Conservation (phyloP, 2,329 filamentous ascomycete genomes). For the Aureobasidium uvarum region DNA sequence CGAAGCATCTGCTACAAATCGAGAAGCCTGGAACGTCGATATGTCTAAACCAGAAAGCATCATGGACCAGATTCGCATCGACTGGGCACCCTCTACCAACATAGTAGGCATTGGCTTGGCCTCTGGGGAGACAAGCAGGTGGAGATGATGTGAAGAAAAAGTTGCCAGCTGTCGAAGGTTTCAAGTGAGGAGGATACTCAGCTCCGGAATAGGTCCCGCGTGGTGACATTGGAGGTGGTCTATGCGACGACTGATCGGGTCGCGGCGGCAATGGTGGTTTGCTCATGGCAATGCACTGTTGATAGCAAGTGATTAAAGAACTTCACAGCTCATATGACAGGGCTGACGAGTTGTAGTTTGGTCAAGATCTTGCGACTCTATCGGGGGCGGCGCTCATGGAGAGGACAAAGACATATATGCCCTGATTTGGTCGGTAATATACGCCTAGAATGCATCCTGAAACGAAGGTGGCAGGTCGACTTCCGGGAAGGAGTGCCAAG, state of each 20-base stretch:
- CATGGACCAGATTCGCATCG: not conserved
- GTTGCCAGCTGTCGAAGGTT: not conserved
- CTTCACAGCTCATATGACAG: too few relatives aligned
- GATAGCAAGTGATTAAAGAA: too few relatives aligned
- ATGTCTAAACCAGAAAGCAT: slow-evolving; percentile 10
- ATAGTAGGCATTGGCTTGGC: too few relatives aligned
- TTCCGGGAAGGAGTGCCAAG: too few relatives aligned
- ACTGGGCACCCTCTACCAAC: too few relatives aligned
- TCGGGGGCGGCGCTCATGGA: too few relatives aligned
- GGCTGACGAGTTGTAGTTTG: too few relatives aligned
- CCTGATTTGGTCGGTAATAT: too few relatives aligned
- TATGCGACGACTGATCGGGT: not conserved
- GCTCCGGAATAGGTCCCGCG: not conserved
- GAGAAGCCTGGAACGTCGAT: not conserved
- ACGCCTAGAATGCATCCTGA: too few relatives aligned
- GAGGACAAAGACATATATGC: too few relatives aligned
- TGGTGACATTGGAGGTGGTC: not conserved
- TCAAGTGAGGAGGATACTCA: not conserved
- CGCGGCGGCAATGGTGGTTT: not conserved
- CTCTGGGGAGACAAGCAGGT: not conserved
- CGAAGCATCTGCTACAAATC: slow-evolving; percentile 6
- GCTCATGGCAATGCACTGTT: not conserved
- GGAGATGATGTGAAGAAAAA: not conserved
- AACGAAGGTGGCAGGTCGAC: too few relatives aligned
- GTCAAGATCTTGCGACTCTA: too few relatives aligned